phyloP scores from a whole-genome alignment of 1,139 yeast species.

The Nakaseomyces delphensis region DNA sequence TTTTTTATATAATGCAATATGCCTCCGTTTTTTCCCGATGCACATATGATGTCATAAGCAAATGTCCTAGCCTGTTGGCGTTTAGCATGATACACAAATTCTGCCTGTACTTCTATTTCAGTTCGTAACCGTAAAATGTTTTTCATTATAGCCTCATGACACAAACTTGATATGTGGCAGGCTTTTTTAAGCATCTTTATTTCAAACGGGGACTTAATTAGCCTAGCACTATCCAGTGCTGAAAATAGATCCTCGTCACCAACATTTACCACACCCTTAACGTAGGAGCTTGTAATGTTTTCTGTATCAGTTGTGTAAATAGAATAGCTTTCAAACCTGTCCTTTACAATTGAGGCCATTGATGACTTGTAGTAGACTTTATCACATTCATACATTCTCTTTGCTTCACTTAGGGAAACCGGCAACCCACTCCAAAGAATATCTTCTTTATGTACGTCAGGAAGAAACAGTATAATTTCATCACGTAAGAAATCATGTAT shows the following conservation, averaged over 20 bases:
- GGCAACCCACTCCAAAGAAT: constrained; percentile 98
- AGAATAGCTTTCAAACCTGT: constrained; percentile 18
- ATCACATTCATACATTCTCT: constrained; percentile 64
- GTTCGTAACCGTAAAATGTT: constrained; percentile 80
- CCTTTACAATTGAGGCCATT: constrained; percentile 33
- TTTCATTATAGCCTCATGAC: constrained; percentile 87
- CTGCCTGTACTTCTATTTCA: constrained; percentile 92
- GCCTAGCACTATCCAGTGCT: constrained; percentile 80
- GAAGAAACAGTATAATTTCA: constrained; percentile 62
- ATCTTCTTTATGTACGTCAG: constrained; percentile 77
- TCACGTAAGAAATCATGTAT: constrained; percentile 49
- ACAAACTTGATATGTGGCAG: constrained; percentile 72
- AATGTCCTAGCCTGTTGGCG: constrained; percentile 87
- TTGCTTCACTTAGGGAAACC: constrained; percentile 49
- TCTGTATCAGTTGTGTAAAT: constrained; percentile 37
- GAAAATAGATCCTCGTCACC: constrained; percentile 46
- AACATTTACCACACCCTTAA: constrained; percentile 22
- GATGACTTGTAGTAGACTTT: constrained; percentile 56
- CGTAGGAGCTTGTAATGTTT: constrained; percentile 9
- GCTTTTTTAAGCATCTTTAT: constrained; percentile 70
- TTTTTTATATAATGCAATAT: constrained; percentile 85
- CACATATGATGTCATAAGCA: constrained; percentile 92
- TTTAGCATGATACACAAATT: constrained; percentile 83
- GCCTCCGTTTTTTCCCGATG: constrained; percentile 87
- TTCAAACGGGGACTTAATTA: constrained; percentile 78